Percentiles rank a stretch among this genome's conserved stretches.
phyloP scores from a whole-genome alignment of 2,329 filamentous ascomycete species.

The Fusarium bactridioides region DNA sequence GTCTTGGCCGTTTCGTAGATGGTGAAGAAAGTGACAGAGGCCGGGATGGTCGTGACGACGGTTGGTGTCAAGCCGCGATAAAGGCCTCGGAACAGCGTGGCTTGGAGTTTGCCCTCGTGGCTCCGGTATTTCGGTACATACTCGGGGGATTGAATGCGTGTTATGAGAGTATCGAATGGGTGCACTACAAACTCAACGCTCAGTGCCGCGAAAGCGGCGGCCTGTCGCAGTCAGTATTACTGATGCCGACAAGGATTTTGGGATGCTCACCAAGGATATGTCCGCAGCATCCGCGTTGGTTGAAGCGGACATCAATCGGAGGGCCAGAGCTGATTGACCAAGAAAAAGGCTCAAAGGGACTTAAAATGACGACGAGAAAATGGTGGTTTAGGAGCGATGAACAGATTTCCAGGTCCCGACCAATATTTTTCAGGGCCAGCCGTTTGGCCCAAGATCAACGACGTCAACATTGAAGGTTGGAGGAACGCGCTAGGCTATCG shows the following conservation, averaged over 20 bases:
- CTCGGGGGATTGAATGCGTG: constrained; percentile 16
- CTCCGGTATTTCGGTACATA: constrained; percentile 12
- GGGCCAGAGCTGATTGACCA: fast-evolving
- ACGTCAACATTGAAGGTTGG: constrained; percentile 2
- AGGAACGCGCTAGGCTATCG: not conserved
- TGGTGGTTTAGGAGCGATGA: not conserved
- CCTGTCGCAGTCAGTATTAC: not conserved
- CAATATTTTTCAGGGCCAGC: not conserved
- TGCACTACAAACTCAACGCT: constrained; percentile 27
- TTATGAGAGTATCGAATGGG: constrained; percentile 27
- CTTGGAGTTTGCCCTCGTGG: constrained; percentile 5
- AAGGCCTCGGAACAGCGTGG: not conserved
- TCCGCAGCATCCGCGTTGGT: constrained; percentile 16
- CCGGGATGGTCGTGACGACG: constrained; percentile 17
- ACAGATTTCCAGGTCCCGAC: not conserved
- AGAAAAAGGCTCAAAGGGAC: not conserved
- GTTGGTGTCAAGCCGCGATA: constrained; percentile 25
- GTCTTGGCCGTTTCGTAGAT: constrained; percentile 20
- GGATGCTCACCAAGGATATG: constrained; percentile 7
- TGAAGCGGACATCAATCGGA: constrained; percentile 3
- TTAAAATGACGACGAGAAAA: fast-evolving
- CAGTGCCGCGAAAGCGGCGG: constrained; percentile 12
- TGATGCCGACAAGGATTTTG: fast-evolving
- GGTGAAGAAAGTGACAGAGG: constrained; percentile 20
- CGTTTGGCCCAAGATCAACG: not conserved